These are phyloP conservation scores for Botrytis elliptica DNA, from an alignment of 2,329 filamentous ascomycete genomes.

Conservation along the genomic window DNA sequence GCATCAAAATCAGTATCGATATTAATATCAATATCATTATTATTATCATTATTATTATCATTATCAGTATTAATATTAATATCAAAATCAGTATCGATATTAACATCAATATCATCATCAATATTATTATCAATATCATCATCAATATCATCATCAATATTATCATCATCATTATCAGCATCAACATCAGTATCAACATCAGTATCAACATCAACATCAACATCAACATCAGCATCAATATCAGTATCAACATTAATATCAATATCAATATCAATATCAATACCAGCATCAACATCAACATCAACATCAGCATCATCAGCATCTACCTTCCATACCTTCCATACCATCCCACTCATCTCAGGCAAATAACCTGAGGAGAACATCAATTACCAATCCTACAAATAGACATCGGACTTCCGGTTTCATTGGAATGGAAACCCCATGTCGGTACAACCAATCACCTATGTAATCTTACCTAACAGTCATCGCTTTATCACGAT, in stretches of 20 bases:
- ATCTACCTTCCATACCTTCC: too few relatives aligned
- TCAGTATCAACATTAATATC: background rate
- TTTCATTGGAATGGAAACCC: background rate
- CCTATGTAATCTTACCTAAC: background rate
- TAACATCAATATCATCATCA: background rate
- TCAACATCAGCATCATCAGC: too few relatives aligned
- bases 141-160: background rate
- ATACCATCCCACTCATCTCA: background rate
- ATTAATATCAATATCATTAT: background rate
- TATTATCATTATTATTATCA: too few relatives aligned
- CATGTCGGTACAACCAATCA: background rate
- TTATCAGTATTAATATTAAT: too few relatives aligned
- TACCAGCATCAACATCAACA: background rate
- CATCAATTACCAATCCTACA: background rate
- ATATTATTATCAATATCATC: background rate
- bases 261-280: too few relatives aligned
- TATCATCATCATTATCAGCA: background rate
- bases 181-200: background rate
- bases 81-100: too few relatives aligned
- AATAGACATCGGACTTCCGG: conserved; percentile 7
- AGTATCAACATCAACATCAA: background rate
- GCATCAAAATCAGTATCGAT: background rate
- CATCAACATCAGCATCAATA: background rate
- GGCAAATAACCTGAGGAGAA: background rate
- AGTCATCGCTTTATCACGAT: background rate